Evolutionary conservation across 257 asterid genomes (phyloP).

Genomic region (Knoxia roxburghii): DNA sequence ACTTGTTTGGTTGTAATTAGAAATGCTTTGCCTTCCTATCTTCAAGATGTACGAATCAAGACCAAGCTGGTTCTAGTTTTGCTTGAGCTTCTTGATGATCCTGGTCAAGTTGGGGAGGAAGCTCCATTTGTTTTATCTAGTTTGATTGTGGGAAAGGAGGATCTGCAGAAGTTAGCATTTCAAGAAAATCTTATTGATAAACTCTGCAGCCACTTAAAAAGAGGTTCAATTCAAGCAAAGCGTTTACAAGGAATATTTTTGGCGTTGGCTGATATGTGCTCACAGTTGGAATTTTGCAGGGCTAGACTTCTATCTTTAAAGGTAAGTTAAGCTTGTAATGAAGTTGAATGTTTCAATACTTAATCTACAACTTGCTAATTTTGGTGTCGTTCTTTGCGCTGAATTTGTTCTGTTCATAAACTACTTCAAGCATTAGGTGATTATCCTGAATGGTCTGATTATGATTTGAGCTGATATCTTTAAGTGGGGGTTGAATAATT

Average conservation of each 20-base stretch:
- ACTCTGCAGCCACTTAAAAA: conserved; percentile 49
- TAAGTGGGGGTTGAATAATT: background rate
- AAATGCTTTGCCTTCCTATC: conserved; percentile 47
- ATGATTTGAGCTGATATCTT: background rate
- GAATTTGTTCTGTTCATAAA: conserved; percentile 9
- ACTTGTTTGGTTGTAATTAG: conserved; percentile 64
- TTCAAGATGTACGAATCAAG: conserved; percentile 56
- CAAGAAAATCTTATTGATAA: conserved; percentile 59
- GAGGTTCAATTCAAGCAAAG: conserved; percentile 46
- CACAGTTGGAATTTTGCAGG: conserved; percentile 82
- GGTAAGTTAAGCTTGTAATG: conserved; percentile 39
- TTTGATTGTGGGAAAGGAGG: conserved; percentile 73
- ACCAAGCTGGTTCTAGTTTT: conserved; percentile 52
- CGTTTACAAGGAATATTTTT: conserved; percentile 69
- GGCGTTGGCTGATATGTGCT: conserved; percentile 76
- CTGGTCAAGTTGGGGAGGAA: conserved; percentile 95
- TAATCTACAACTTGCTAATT: background rate
- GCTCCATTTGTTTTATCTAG: conserved; percentile 74
- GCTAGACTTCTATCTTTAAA: conserved; percentile 53
- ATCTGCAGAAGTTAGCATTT: conserved; percentile 71
- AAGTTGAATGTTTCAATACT: background rate
- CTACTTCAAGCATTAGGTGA: background rate
- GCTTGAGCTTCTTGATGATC: conserved; percentile 78
- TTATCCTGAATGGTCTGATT: background rate
- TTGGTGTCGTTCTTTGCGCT: background rate